Evolutionary conservation across 441 rosid species (phyloP), one percentile per base, ranked within the genome.

Genomic region (Arabidopsis lyrata): DNA sequence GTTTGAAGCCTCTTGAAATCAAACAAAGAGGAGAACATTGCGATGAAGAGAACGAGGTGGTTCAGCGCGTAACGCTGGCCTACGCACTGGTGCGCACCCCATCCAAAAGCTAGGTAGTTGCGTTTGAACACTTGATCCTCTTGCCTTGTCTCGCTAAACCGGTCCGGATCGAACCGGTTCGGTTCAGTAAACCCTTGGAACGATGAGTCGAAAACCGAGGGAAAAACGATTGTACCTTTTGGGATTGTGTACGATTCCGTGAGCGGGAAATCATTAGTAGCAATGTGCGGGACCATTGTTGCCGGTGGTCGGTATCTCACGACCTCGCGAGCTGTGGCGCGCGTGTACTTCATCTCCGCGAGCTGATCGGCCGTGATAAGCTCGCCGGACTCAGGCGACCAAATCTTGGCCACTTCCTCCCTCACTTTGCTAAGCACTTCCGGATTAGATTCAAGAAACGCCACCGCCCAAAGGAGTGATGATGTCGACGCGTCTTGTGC

Each of bases 401-500:
- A 93, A 49, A 89, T 53, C 29, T 76, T 53, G 8, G 70, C 76
- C 2, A 87, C 95, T 72, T 93, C 98, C 12, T 74, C 85, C 1
- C 98, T 80, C 2, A 90, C 97, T 75, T 52, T 84, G 3, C 56
- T 52, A 5, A 90, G 53, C 22, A 90, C 89, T 6, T 84, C 85
- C 4, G 92, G 95, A 50, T 93, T 83, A 3, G 88, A 87, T 14
- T 93, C 98, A 0, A 93, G 97, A 31, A 83, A 75, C 7, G 87
- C 27, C 39, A 90, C 85, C 8, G 95, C 93, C 97, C 98, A 90
- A 1, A 89, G 81, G 3, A 93, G 88, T 14, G 97, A 89, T 14
- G 93, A 90, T 7, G 98, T 90, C 31, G 97, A 93, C 3, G 97
- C 98, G 56, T 93, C 98, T 36, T 93, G 98, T 0, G 98, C 90